Conservation (phyloP, 805 yeast species). For the Clavispora fructus region DNA sequence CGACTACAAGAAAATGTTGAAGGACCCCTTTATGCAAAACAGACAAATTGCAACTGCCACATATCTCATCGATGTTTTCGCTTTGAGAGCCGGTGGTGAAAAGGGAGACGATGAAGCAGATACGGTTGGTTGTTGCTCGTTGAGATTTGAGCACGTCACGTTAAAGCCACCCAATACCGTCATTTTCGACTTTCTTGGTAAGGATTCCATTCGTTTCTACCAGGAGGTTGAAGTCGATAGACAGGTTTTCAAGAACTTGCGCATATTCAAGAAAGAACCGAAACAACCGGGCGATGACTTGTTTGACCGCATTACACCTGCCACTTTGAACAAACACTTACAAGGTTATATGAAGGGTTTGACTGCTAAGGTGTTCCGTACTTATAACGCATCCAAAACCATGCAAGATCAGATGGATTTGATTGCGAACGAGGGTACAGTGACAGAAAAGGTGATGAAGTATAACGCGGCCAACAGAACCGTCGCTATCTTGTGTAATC, state of each 20-base stretch:
- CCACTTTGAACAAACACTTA: constrained; percentile 75
- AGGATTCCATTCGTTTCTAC: constrained; percentile 85
- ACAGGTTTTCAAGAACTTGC: constrained; percentile 87
- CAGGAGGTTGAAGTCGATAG: constrained; percentile 89
- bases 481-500: constrained; percentile 94
- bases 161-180: constrained; percentile 82
- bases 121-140: constrained; percentile 95
- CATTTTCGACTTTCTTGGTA: constrained; percentile 89
- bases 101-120: constrained; percentile 97
- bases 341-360: constrained; percentile 89
- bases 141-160: constrained; percentile 84
- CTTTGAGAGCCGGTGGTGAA: constrained; percentile 97
- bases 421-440: constrained; percentile 81
- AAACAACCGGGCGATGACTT: constrained; percentile 89
- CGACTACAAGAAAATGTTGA: constrained; percentile 68
- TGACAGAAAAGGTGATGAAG: constrained; percentile 78
- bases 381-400: constrained; percentile 92
- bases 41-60: constrained; percentile 94
- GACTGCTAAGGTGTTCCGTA: constrained; percentile 96
- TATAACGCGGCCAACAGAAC: constrained; percentile 94
- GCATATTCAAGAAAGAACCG: constrained; percentile 83
- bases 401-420: constrained; percentile 92
- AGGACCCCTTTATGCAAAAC: constrained; percentile 71
- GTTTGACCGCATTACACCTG: constrained; percentile 85
- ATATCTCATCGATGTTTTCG: constrained; percentile 85